Base-by-base conservation (phyloP, 2,329 filamentous ascomycete genomes). In the Paraphoma sp. region DNA sequence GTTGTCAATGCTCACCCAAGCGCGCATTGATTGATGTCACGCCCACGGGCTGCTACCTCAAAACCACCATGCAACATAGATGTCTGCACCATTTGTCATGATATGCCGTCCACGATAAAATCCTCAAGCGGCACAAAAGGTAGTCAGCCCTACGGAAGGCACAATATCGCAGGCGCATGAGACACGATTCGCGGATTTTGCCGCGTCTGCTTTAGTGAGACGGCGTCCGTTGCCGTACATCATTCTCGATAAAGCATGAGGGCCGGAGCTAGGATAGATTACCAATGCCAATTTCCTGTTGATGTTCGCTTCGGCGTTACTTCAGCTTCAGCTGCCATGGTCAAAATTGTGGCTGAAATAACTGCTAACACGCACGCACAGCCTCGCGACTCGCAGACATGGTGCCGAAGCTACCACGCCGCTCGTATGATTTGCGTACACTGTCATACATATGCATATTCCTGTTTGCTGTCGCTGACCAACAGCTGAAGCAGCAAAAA, bases 391-490 rank as follows among this genome's bases (percentile, higher is more conserved):
- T 48, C 53, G 23, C 33, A 45, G 54, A 41, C 31, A 50, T 48
- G 45, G 36, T 48, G 48, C 59, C 57, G 57, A 48, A 49, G 51
- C 46, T 54, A 51, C 53, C 45, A 36, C 47, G 40, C 16, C 40
- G 12, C 12, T 17, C 16, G 16, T 42, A 42, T 10, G 12, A 17
- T 42, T n/a, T 42, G 14, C 40, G 16, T 9, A 7, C 12, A 42
- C 16, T 42, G 40, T 42, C 40, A 16, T 42, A 17, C 4, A 42
- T 4, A 42, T 42, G 40, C 40, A 42, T 42, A 42, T 42, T 42
- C 40, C 16, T 42, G 40, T 16, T 42, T 42, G 8, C 4, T 16
- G 11, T 42, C 40, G 40, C 40, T 42, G 40, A 42, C 40, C 11
- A 42, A 42, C 11, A 11, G 40, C 12, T 16, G 16, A 42, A 42